A percentile compares a stretch with the other conserved stretches of the same genome.
Conservation (phyloP, 2,329 filamentous ascomycete genomes). For the Talaromyces sp. region DNA sequence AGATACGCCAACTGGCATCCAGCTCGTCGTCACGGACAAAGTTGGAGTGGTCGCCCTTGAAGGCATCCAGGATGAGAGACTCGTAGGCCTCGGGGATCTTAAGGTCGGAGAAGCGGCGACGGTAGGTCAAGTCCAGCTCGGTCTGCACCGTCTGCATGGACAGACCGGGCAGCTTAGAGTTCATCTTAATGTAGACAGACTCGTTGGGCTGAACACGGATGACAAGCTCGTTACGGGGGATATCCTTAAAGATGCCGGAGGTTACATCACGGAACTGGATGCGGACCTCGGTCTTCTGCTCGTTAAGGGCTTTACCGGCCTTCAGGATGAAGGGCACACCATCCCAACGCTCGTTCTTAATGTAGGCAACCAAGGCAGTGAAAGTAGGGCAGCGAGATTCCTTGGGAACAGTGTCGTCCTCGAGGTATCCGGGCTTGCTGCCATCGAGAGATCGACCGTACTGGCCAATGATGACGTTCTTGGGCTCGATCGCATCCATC, state of each 20-base stretch:
- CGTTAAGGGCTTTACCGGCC: constrained; percentile 97
- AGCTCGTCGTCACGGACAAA: constrained; percentile 97
- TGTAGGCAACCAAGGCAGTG: constrained; percentile 94
- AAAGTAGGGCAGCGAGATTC: constrained; percentile 98
- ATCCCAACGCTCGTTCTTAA: constrained; percentile 99
- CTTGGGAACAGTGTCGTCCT: constrained; percentile 97
- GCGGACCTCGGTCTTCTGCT: constrained; percentile 99
- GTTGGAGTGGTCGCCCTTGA: constrained; percentile 99
- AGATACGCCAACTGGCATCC: constrained; percentile 97
- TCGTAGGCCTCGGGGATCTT: constrained; percentile 99
- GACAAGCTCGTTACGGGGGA: constrained; percentile 97
- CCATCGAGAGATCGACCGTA: constrained; percentile 96
- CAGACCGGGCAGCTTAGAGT: constrained; percentile 96
- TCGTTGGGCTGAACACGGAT: constrained; percentile 99
- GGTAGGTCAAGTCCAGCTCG: constrained; percentile 96
- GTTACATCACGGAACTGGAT: constrained; percentile 99
- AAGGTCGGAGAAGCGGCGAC: constrained; percentile 95
- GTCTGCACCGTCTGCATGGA: constrained; percentile 99
- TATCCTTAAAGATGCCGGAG: constrained; percentile 99
- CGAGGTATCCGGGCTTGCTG: constrained; percentile 96
- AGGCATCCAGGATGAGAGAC: constrained; percentile 91
- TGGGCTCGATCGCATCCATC: constrained; percentile 93
- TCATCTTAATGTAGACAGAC: constrained; percentile 99
- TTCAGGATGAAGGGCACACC: constrained; percentile 99
- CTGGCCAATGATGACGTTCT: constrained; percentile 99